These are phyloP conservation scores for Dalbergia oliveri DNA, from an alignment of 306 rosid species.

Conservation along the genomic window DNA sequence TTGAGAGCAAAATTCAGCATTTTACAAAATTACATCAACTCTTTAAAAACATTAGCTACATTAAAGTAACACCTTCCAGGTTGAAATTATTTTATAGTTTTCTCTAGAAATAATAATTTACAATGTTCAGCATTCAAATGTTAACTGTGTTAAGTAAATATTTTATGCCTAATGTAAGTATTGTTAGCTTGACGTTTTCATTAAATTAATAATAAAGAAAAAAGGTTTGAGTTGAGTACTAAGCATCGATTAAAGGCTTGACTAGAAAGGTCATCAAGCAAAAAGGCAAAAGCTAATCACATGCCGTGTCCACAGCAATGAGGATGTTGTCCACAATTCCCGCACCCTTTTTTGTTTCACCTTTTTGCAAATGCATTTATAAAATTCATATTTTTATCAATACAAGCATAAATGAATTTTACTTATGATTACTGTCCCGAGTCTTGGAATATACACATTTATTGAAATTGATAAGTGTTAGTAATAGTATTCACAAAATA, in stretches of 20 bases:
- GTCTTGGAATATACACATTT: too few relatives aligned
- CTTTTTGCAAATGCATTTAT: too few relatives aligned
- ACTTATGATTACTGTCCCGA: too few relatives aligned
- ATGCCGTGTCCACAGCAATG: constrained; percentile 34
- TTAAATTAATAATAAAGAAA: not conserved
- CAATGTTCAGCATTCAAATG: not conserved
- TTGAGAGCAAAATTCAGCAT: not conserved
- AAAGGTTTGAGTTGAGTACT: not conserved
- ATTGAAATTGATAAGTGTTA: too few relatives aligned
- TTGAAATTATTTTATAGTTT: not conserved
- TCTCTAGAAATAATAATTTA: not conserved
- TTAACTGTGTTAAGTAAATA: too few relatives aligned
- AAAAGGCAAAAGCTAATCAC: constrained; percentile 13
- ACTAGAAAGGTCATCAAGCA: constrained; percentile 34
- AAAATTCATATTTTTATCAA: too few relatives aligned
- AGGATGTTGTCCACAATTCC: constrained; percentile 4
- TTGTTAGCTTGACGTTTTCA: not conserved
- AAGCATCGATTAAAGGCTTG: constrained; percentile 40
- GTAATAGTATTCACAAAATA: too few relatives aligned
- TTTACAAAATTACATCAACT: not conserved
- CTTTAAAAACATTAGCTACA: too few relatives aligned
- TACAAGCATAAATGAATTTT: too few relatives aligned
- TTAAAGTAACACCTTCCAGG: too few relatives aligned
- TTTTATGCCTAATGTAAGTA: not conserved
- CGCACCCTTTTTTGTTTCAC: not conserved